Percentiles rank a stretch among this genome's conserved stretches.
phyloP scores from a whole-genome alignment of 768 basidiomycete genomes.

The Psilocybe subaeruginosa region DNA sequence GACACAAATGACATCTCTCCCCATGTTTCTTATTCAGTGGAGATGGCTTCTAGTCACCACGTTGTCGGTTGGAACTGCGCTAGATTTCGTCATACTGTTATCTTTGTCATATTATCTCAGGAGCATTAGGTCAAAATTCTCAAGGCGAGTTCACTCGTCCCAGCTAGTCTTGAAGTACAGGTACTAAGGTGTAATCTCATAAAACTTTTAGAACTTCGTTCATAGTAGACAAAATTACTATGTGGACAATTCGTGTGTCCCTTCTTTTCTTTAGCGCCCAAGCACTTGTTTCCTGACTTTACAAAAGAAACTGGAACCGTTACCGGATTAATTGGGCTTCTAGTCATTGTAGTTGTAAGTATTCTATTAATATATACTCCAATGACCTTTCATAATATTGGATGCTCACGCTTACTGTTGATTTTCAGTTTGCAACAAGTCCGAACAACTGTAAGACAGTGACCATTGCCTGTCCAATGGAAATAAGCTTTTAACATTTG shows the following conservation, averaged over 20 bases:
- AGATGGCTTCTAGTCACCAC: neutral
- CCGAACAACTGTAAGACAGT: neutral
- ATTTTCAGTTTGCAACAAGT: neutral
- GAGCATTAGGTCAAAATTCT: neutral
- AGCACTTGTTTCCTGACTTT: too few species aligned
- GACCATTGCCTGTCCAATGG: too few species aligned
- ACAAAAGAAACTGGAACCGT: neutral
- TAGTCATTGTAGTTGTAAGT: neutral
- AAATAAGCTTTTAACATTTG: neutral
- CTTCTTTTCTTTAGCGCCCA: too few species aligned
- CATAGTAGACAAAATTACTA: neutral
- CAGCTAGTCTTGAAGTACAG: neutral
- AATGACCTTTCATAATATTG: neutral
- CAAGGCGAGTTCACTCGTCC: neutral
- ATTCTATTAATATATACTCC: neutral
- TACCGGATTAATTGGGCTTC: neutral
- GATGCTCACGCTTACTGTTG: neutral
- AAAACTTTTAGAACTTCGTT: neutral
- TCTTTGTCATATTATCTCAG: neutral
- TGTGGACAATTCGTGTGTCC: constrained; percentile 12
- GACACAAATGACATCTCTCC: neutral
- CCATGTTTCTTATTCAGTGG: neutral
- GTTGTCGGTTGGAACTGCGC: neutral
- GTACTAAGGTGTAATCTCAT: neutral
- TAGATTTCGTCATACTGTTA: neutral